Evolutionary conservation across 176 grass and related monocot species (phyloP).

Genomic region (Triticum dicoccoides): DNA sequence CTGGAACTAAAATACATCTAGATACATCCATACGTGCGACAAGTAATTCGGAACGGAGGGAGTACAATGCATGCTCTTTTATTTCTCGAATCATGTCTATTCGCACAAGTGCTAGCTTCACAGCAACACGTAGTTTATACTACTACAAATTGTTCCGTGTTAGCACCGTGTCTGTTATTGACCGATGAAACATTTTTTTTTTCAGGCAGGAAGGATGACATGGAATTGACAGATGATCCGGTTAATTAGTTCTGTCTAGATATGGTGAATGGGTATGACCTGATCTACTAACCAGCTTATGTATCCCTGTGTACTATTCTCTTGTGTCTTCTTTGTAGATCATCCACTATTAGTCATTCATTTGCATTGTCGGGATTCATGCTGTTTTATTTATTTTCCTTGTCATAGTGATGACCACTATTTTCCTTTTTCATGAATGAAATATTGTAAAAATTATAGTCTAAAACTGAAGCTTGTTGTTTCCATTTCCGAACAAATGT

Average conservation of each 20-base stretch:
- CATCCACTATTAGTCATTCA: not conserved
- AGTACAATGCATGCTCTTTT: too few species aligned
- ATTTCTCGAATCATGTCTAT: not conserved
- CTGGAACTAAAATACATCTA: too few species aligned
- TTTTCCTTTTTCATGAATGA: too few species aligned
- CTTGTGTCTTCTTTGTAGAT: not conserved
- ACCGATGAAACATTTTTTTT: not conserved
- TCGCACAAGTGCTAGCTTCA: not conserved
- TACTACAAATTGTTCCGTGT: not conserved
- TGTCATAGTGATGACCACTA: not conserved
- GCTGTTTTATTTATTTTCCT: not conserved
- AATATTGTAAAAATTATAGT: too few species aligned
- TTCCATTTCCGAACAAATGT: too few species aligned
- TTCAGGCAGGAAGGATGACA: not conserved
- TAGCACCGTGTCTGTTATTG: not conserved
- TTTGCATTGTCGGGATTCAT: not conserved
- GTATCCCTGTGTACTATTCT: not conserved
- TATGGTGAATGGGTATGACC: not conserved
- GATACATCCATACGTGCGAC: too few species aligned
- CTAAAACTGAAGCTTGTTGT: too few species aligned
- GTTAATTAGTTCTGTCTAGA: slow-evolving; percentile 1
- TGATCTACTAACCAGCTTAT: not conserved
- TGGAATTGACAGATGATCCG: not conserved
- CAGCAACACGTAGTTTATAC: too few species aligned
- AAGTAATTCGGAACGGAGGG: too few species aligned